These are phyloP conservation scores for Didymella lethalis DNA, from an alignment of 2,329 filamentous ascomycete genomes.

Conservation along the genomic window DNA sequence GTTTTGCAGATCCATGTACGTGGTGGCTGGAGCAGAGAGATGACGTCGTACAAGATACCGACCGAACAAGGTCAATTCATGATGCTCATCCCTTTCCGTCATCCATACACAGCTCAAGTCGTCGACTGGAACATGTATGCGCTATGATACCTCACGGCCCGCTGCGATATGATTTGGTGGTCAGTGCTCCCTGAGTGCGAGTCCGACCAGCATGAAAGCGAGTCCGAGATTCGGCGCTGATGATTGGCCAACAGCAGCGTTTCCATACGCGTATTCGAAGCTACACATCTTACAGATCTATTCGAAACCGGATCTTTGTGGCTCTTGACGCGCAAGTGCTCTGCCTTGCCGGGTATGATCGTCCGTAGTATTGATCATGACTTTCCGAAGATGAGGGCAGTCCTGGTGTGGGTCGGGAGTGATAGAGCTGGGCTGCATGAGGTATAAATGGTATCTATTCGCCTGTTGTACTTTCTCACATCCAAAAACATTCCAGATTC, in stretches of 20 bases:
- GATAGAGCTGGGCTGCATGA: neutral
- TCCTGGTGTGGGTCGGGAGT: neutral
- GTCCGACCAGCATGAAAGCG: too few species aligned
- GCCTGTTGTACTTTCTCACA: neutral
- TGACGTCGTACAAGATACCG: too few species aligned
- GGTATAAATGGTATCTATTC: neutral
- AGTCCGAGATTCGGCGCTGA: neutral
- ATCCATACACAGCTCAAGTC: too few species aligned
- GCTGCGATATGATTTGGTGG: too few species aligned
- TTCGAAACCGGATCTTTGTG: constrained; percentile 2
- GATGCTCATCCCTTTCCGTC: too few species aligned
- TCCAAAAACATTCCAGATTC: neutral
- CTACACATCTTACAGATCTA: neutral
- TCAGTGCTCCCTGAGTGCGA: too few species aligned
- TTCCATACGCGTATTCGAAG: neutral
- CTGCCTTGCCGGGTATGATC: neutral
- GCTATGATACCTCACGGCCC: too few species aligned
- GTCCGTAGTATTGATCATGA: neutral
- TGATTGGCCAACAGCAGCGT: neutral
- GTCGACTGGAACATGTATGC: too few species aligned
- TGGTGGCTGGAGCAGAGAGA: too few species aligned
- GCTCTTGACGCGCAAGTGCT: constrained; percentile 8
- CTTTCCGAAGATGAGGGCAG: constrained; percentile 1
- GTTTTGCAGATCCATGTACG: too few species aligned
- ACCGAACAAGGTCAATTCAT: too few species aligned